Percentiles rank a stretch among this genome's conserved stretches.
These are phyloP conservation scores for Allium fistulosum DNA, from an alignment of 106 monocot genomes.

Conservation along the genomic window DNA sequence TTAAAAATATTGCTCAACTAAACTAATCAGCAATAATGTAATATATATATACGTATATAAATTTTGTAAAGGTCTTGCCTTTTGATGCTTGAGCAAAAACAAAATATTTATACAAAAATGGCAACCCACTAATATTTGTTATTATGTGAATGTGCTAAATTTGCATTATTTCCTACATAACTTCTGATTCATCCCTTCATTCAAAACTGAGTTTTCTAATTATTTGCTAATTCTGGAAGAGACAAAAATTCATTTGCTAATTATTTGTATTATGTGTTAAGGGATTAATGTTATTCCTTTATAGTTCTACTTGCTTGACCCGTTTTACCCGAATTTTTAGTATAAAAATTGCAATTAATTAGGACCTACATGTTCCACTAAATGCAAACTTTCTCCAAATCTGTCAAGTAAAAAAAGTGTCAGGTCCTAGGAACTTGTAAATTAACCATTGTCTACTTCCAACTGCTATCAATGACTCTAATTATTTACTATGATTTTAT, in stretches of 20 bases:
- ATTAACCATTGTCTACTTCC: neutral
- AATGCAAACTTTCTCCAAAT: neutral
- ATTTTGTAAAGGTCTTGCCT: too few species aligned
- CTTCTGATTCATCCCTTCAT: too few species aligned
- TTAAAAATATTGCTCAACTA: too few species aligned
- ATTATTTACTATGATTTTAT: neutral
- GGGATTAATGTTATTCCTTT: too few species aligned
- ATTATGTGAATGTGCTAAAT: too few species aligned
- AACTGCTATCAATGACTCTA: neutral
- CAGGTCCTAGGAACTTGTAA: constrained; percentile 9
- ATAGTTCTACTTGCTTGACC: too few species aligned
- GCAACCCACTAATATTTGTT: too few species aligned
- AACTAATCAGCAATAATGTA: too few species aligned
- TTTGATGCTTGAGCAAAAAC: too few species aligned
- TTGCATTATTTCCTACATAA: too few species aligned
- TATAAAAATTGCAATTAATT: neutral
- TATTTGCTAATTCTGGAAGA: constrained; percentile 2
- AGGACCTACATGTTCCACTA: constrained; percentile 7
- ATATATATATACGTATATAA: too few species aligned
- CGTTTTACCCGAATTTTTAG: neutral
- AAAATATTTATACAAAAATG: too few species aligned
- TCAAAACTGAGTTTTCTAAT: neutral
- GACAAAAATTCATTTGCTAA: neutral
- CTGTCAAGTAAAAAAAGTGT: constrained; percentile 4
- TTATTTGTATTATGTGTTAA: neutral